Evolutionary conservation across 805 yeast genomes (phyloP), one percentile per base, ranked within the genome.

Genomic region (Kuraishia hungarica): DNA sequence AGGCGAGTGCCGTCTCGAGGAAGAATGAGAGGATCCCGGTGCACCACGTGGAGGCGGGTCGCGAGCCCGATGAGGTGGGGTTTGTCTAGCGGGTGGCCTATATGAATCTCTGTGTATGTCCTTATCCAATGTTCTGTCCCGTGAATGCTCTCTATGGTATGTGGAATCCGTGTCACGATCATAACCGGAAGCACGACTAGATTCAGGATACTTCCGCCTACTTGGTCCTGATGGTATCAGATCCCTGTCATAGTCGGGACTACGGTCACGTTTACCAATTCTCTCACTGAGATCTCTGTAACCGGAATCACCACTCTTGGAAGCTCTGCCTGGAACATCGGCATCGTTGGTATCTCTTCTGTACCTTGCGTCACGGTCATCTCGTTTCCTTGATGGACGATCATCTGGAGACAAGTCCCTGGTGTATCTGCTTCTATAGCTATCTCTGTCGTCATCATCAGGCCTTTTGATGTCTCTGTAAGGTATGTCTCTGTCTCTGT

Each of bases 371-470:
- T 39, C 23, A n/a, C 29, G 46, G 13, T 20, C 20, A 47, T 52
- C 53, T 11, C 26, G n/a, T 17, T 23, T 24, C 23, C 52, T 48
- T 22, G 43, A 17, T 13, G 43, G 17, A 15, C 43, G 43, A 17
- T 13, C 43, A 3, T 35, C 43, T 15, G 43, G 43, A 3, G 43
- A 35, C 11, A 15, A 15, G 43, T 35, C 43, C 17, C 43, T 35
- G 4, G 5, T 17, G 11, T 35, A 35, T 17, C 43, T 8, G 17
- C 43, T 13, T 35, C 66, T 13, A 77, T 76, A 1, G 11, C 29
- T 6, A 17, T 10, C 24, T 46, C 23, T 6, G 55, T 54, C 10
- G 57, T 51, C n/a, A 54, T 55, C 51, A 56, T 58, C 68, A 65
- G 62, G 53, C 62, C 64, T 3, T 54, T 53, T 39, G 35, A 26